Base-by-base conservation (phyloP, 1,139 yeast genomes). In the Lodderomyces oxycetoniae region DNA sequence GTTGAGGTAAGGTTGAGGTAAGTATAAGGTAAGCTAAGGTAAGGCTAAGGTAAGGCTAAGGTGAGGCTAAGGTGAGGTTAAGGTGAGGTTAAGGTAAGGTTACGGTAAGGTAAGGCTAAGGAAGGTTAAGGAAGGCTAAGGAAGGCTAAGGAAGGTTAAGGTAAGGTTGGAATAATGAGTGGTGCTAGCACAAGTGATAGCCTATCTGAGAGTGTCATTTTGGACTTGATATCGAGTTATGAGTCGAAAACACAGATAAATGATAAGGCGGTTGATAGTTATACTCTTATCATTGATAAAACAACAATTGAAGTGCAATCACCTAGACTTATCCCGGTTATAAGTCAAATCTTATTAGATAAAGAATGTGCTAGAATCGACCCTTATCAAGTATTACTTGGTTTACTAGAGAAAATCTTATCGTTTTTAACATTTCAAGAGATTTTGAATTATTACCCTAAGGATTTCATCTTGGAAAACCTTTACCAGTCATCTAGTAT, bases 381-480 rank as follows among this genome's bases (percentile, higher is more conserved):
- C 40, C 55, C 59, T 1, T 38, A 46, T 5, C 40, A 40, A 4
- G 37, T 37, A 5, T 37, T 56, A 3, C 37, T 59, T 3, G 47
- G 43, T 6, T 45, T 62, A 10, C 46, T 58, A 20, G 55, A 50
- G 22, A 41, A 47, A 6, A 32, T 63, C 2, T 38, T 63, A 14
- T 25, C 44, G 6, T 36, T 36, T 16, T 32, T 57, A 14, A 36
- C 46, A 2, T 50, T 55, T 32, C 35, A 38, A 4, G 41, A 47
- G 4, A 45, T 61, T 14, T 31, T 53, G 19, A 26, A 34, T 10
- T 37, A 47, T 21, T 62, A 56, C 32, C 50, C 63, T 0, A 25
- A 28, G 4, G 52, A 54, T 6, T 47, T 46, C 26, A 55, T 62
- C 4, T 26, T 49, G 3, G 46, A 44, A 4, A 45, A 43, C 35